Conservation (phyloP, 139 green algal genomes). For the Chlamydomonas sp. region DNA sequence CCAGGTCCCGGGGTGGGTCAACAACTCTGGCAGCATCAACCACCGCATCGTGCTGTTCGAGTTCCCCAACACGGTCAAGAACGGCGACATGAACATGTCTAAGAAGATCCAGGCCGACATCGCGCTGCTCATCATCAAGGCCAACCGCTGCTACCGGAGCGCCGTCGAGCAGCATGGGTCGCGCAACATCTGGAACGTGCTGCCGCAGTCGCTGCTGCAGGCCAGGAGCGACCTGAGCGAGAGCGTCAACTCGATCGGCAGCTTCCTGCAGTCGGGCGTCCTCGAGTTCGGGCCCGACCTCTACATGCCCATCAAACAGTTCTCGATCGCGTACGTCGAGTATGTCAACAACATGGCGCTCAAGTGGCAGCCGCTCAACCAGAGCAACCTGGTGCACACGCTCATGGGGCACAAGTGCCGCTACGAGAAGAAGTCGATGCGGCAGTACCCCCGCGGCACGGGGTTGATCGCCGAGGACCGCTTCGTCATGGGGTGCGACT, state of each 20-base stretch:
- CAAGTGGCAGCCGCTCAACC: background rate
- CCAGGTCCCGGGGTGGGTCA: background rate
- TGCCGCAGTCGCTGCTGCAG: background rate
- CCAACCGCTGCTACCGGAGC: slow-evolving; percentile 12
- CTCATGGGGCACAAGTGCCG: too few species aligned
- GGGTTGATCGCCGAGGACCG: too few species aligned
- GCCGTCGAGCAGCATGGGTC: background rate
- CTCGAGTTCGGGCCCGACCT: background rate
- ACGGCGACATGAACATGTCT: slow-evolving; percentile 11
- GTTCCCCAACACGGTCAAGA: background rate
- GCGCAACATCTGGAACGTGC: slow-evolving; percentile 12
- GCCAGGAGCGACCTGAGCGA: slow-evolving; percentile 5
- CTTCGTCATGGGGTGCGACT: too few species aligned
- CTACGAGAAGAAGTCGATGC: too few species aligned
- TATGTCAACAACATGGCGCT: slow-evolving; percentile 2
- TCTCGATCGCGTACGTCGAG: slow-evolving; percentile 1
- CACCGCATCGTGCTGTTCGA: slow-evolving; percentile 18
- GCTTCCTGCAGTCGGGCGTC: background rate
- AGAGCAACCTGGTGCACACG: too few species aligned
- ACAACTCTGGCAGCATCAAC: slow-evolving; percentile 19
- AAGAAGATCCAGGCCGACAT: slow-evolving; percentile 8
- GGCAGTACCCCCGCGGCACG: too few species aligned
- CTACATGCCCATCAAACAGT: slow-evolving; percentile 15
- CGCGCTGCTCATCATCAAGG: background rate
- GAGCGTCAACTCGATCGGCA: slow-evolving; percentile 18